These are phyloP conservation scores for Zelonia costaricensis DNA, from an alignment of 208 protist species.

Conservation along the genomic window DNA sequence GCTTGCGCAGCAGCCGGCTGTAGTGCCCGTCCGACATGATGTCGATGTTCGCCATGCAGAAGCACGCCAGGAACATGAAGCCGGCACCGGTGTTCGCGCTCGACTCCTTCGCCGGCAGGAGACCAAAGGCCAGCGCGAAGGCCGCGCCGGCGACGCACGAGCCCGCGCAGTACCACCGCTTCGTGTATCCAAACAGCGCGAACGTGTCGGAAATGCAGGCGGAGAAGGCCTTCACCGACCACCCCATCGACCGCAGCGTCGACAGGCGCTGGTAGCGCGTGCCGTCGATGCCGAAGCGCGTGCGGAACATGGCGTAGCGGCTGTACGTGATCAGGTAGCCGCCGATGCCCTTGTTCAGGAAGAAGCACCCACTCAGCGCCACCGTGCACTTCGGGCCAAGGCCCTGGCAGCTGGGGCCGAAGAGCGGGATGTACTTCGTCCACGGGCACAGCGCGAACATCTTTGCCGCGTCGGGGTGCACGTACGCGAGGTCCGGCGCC, in stretches of 20 bases:
- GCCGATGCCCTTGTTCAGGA: neutral
- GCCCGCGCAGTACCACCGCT: conserved; percentile 57
- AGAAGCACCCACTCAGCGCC: neutral
- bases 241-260: neutral
- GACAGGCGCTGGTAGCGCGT: neutral
- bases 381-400: neutral
- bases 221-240: neutral
- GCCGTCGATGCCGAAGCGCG: neutral
- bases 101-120: conserved; percentile 37
- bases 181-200: conserved; percentile 59
- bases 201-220: conserved; percentile 38
- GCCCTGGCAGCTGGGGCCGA: neutral
- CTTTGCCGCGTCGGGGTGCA: neutral
- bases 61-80: conserved; percentile 54
- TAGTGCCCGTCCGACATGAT: conserved; percentile 76
- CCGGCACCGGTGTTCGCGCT: conserved; percentile 34
- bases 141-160: conserved; percentile 42
- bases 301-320: neutral
- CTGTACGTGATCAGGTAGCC: neutral
- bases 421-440: neutral
- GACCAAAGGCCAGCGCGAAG: conserved; percentile 37
- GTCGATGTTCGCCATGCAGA: conserved; percentile 68
- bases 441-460: neutral
- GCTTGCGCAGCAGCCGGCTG: conserved; percentile 51
- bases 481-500: too few species aligned